Evolutionary conservation across 1,284 basidiomycete species (phyloP).

Genomic region (Ustilago shanxiensis): DNA sequence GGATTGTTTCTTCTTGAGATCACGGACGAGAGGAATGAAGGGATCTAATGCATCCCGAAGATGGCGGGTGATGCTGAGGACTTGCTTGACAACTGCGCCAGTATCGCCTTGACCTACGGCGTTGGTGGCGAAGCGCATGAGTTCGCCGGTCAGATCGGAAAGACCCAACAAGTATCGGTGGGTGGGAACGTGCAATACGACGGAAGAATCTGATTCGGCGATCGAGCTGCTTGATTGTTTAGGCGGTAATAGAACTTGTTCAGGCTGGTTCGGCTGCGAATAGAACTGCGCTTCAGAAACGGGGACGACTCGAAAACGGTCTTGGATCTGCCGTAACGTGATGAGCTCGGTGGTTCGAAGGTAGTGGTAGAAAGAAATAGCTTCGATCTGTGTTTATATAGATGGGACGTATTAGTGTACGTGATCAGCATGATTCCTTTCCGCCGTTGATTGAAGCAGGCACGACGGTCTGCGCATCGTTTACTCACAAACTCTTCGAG

Average conservation of each 20-base stretch:
- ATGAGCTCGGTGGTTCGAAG: slow-evolving; percentile 81
- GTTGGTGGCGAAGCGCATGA: slow-evolving; percentile 89
- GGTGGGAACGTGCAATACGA: slow-evolving; percentile 70
- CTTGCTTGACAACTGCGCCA: slow-evolving; percentile 36
- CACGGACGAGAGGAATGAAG: slow-evolving; percentile 78
- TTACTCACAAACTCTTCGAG: slow-evolving; percentile 69
- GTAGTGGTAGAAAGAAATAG: slow-evolving; percentile 88
- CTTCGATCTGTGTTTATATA: slow-evolving; percentile 77
- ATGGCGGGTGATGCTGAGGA: slow-evolving; percentile 53
- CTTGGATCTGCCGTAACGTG: slow-evolving; percentile 79
- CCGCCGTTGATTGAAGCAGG: too few species aligned
- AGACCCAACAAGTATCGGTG: slow-evolving; percentile 92
- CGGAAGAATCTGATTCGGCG: neutral
- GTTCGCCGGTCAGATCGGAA: slow-evolving; percentile 93
- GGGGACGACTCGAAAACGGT: slow-evolving; percentile 26
- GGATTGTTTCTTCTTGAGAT: slow-evolving; percentile 86
- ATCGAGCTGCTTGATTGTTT: neutral
- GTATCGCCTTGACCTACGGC: slow-evolving; percentile 53
- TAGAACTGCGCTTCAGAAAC: slow-evolving; percentile 32
- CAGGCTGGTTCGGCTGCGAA: neutral
- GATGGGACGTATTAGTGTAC: neutral
- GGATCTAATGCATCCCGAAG: slow-evolving; percentile 77
- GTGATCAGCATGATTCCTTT: too few species aligned
- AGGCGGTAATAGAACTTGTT: neutral
- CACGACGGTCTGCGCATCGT: too few species aligned